These are phyloP conservation scores for Perkinsus chesapeaki DNA, from an alignment of 169 alveolate genomes.

Conservation along the genomic window DNA sequence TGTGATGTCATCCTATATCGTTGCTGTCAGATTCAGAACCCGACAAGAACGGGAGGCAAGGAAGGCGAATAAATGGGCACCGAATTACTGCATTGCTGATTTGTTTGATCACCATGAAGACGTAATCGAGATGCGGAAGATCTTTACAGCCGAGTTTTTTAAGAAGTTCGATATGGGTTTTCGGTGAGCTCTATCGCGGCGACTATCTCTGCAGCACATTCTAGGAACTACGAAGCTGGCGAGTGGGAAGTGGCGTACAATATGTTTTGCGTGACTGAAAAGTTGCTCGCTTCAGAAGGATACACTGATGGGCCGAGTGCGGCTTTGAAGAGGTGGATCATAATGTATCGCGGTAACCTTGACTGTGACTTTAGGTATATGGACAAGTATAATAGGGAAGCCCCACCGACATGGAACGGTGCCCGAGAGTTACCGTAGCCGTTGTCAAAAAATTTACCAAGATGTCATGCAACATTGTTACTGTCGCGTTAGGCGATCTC, in stretches of 20 bases:
- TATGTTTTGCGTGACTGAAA: not conserved
- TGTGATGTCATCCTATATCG: not conserved
- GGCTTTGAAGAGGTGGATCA: not conserved
- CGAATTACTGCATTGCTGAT: not conserved
- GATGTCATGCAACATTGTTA: not conserved
- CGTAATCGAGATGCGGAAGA: not conserved
- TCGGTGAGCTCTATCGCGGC: conserved; percentile 12
- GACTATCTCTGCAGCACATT: not conserved
- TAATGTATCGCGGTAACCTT: not conserved
- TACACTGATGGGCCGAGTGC: not conserved
- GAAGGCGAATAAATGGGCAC: not conserved
- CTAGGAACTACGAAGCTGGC: conserved; percentile 55
- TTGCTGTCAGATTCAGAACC: not conserved
- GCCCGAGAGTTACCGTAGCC: not conserved
- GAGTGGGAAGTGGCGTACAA: conserved; percentile 57
- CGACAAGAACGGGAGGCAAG: not conserved
- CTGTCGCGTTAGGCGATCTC: not conserved
- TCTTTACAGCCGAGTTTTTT: not conserved
- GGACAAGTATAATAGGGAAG: not conserved
- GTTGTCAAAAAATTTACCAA: no score
- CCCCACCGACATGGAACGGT: not conserved
- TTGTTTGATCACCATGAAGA: not conserved
- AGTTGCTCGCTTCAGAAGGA: not conserved
- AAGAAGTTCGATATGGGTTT: not conserved
- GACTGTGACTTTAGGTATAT: not conserved